Evolutionary conservation across 2,329 filamentous ascomycete genomes (phyloP).

Genomic region (Diaporthe sp.): DNA sequence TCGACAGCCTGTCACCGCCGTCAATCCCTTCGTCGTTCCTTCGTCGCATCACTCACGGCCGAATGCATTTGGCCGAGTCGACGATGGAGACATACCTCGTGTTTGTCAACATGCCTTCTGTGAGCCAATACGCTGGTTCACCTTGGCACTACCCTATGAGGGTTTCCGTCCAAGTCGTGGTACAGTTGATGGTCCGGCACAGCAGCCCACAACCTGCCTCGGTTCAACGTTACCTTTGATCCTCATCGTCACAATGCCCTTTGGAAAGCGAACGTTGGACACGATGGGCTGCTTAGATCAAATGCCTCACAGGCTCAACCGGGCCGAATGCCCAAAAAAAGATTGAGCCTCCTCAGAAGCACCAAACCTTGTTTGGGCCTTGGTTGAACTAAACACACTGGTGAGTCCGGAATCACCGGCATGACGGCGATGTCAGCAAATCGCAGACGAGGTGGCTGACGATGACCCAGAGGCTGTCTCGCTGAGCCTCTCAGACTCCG

Average conservation of each 20-base stretch:
- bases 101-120: conserved; percentile 5
- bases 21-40: conserved; percentile 2
- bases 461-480: background rate
- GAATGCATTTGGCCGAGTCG: background rate
- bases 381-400: background rate
- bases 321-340: conserved; percentile 30
- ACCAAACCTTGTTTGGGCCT: background rate
- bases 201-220: background rate
- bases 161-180: background rate
- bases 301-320: background rate
- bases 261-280: background rate
- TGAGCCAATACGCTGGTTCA: background rate
- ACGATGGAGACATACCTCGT: background rate
- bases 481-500: background rate
- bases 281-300: background rate
- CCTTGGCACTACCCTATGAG: background rate
- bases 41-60: background rate
- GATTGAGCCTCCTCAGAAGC: background rate
- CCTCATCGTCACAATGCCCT: conserved; percentile 11
- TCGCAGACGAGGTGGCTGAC: conserved; percentile 21
- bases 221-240: conserved; percentile 30
- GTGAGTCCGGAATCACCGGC: conserved; percentile 3
- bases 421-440: conserved; percentile 15
- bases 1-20: conserved; percentile 6
- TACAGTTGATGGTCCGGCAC: background rate